Percentiles rank a stretch among this genome's conserved stretches.
These are phyloP conservation scores for Colletotrichum sp. DNA, from an alignment of 2,329 filamentous ascomycete species.

Conservation along the genomic window DNA sequence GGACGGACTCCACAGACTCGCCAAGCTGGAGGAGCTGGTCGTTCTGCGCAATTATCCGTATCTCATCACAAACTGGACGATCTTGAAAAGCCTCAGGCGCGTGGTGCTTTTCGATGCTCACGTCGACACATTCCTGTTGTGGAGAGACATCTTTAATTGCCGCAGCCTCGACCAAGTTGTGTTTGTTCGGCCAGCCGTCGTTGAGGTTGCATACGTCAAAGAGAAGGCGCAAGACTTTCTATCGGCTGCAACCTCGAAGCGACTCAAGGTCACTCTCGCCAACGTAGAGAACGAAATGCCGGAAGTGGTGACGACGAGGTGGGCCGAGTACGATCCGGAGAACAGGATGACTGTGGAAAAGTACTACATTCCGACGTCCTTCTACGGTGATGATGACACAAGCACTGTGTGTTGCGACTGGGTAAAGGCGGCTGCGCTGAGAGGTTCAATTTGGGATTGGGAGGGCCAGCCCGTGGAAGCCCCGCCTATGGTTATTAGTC, in stretches of 20 bases:
- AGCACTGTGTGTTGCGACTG: conserved; percentile 43
- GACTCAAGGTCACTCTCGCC: conserved; percentile 25
- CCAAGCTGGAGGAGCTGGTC: conserved; percentile 52
- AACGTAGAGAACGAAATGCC: conserved; percentile 20
- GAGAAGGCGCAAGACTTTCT: conserved; percentile 39
- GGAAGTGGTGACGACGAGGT: conserved; percentile 30
- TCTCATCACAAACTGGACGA: background rate
- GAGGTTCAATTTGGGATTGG: conserved; percentile 45
- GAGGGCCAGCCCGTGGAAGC: conserved; percentile 19
- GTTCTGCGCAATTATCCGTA: conserved; percentile 50
- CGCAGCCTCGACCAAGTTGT: conserved; percentile 45
- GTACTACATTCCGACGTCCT: conserved; percentile 43
- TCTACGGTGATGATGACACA: conserved; percentile 41
- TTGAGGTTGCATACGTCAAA: conserved; percentile 42
- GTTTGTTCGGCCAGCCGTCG: conserved; percentile 40
- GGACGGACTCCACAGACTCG: conserved; percentile 49
- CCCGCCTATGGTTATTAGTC: background rate
- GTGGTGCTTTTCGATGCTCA: conserved; percentile 49
- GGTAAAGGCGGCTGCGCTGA: conserved; percentile 44
- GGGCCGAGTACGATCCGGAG: conserved; percentile 39
- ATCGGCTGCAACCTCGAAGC: conserved; percentile 28
- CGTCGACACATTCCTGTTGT: conserved; percentile 40
- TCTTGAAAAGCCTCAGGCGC: conserved; percentile 32
- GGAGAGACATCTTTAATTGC: conserved; percentile 42
- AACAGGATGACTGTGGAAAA: conserved; percentile 41